These are phyloP conservation scores for Rhizomucor miehei DNA, from an alignment of 371 early-diverging fungal species.

Conservation along the genomic window DNA sequence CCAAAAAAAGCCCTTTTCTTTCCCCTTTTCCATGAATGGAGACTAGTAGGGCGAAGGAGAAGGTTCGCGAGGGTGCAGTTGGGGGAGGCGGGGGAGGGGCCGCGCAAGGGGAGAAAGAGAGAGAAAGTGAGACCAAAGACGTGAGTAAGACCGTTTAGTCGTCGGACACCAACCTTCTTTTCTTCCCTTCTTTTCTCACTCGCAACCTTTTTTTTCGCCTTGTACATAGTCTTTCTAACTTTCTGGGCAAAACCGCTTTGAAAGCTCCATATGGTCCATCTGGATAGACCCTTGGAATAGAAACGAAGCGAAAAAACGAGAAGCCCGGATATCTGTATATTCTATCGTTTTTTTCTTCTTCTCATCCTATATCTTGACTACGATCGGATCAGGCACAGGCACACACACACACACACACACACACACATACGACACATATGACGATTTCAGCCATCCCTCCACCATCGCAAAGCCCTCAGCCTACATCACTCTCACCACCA, in stretches of 20 bases:
- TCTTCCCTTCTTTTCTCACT: conserved; percentile 8
- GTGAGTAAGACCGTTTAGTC: too few species aligned
- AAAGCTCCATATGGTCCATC: conserved; percentile 3
- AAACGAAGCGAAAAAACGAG: too few species aligned
- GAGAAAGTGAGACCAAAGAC: too few species aligned
- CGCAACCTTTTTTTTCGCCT: conserved; percentile 1
- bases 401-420: background rate
- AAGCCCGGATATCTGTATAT: too few species aligned
- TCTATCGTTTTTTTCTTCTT: conserved; percentile 1
- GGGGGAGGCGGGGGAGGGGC: too few species aligned
- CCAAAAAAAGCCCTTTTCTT: too few species aligned
- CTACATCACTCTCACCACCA: conserved; percentile 15
- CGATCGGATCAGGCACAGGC: too few species aligned
- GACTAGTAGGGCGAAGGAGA: too few species aligned
- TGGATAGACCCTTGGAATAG: too few species aligned
- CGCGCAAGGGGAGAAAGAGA: too few species aligned
- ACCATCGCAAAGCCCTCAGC: conserved; percentile 5
- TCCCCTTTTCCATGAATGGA: too few species aligned
- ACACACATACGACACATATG: background rate
- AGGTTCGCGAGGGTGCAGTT: too few species aligned
- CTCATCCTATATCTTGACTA: background rate
- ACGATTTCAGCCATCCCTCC: conserved; percentile 1
- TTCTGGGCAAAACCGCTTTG: background rate
- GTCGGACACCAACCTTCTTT: conserved; percentile 5
- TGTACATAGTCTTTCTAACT: conserved; percentile 13